Conservation (phyloP, 1,284 basidiomycete species). For the Tilletiaria anomala region DNA sequence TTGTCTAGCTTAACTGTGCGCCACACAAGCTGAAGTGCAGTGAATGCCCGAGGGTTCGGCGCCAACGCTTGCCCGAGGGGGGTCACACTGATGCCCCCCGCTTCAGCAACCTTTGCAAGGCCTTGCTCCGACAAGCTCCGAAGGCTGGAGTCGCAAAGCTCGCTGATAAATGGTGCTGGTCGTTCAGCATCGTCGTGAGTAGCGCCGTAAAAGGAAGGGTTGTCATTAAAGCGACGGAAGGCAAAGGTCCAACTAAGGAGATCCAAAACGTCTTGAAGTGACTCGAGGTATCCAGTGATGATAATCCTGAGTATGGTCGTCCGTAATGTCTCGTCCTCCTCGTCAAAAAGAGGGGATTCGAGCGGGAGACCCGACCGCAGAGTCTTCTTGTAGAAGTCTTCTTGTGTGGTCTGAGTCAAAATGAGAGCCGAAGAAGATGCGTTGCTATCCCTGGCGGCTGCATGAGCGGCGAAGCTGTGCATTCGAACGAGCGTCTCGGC, state of each 20-base stretch:
- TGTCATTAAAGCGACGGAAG: constrained; percentile 54
- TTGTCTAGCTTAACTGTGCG: no score
- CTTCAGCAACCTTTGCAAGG: no score
- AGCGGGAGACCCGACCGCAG: constrained; percentile 73
- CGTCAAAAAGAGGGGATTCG: constrained; percentile 61
- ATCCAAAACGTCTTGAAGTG: constrained; percentile 46
- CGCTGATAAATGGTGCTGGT: no score
- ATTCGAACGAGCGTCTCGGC: constrained; percentile 72
- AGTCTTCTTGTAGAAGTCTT: constrained; percentile 58
- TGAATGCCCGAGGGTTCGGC: no score
- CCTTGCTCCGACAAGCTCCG: no score
- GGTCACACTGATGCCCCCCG: no score
- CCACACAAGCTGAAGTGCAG: no score
- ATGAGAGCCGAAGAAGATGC: no score
- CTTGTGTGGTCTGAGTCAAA: constrained; percentile 78
- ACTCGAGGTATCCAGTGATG: neutral
- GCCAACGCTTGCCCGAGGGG: no score
- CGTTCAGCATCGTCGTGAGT: no score
- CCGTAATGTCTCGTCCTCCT: constrained; percentile 15
- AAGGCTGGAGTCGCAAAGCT: no score
- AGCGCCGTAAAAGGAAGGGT: constrained; percentile 74
- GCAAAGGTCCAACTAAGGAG: constrained; percentile 73
- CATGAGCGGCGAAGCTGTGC: constrained; percentile 60
- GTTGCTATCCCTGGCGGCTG: neutral
- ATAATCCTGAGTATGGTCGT: constrained; percentile 12